Evolutionary conservation across 2,329 filamentous ascomycete species (phyloP).

Genomic region (Cladophialophora immunda): DNA sequence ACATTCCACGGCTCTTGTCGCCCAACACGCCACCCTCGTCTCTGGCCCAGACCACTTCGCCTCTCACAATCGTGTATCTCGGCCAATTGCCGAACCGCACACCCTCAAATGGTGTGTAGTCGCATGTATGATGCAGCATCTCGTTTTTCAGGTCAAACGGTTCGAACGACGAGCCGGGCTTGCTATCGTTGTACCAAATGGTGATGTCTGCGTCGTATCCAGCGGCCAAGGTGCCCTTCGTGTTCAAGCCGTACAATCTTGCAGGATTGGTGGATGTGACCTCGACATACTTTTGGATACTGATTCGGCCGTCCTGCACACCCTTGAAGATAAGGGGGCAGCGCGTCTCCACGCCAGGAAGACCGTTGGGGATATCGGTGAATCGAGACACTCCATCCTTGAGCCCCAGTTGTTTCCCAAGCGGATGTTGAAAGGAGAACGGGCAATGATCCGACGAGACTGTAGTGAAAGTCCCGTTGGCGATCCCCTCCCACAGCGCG

Average conservation of each 20-base stretch:
- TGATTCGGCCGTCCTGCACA: slow-evolving; percentile 31
- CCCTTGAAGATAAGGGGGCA: slow-evolving; percentile 50
- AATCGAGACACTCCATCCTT: slow-evolving; percentile 42
- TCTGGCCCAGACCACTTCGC: slow-evolving; percentile 42
- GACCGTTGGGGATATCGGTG: slow-evolving; percentile 53
- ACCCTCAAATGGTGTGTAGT: slow-evolving; percentile 49
- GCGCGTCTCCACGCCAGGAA: slow-evolving; percentile 54
- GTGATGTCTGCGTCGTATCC: slow-evolving; percentile 55
- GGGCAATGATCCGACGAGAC: slow-evolving; percentile 60
- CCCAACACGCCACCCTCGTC: slow-evolving; percentile 21
- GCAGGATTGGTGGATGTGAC: slow-evolving; percentile 55
- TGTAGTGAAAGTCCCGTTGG: slow-evolving; percentile 63
- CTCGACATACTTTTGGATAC: slow-evolving; percentile 49
- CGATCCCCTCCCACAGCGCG: slow-evolving; percentile 60
- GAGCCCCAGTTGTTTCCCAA: slow-evolving; percentile 47
- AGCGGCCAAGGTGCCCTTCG: slow-evolving; percentile 52
- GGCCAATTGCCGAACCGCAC: slow-evolving; percentile 46
- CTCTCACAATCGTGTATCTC: slow-evolving; percentile 46
- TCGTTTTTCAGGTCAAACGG: slow-evolving; percentile 42
- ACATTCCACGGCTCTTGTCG: slow-evolving; percentile 6
- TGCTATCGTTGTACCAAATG: slow-evolving; percentile 49
- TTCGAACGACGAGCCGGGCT: background rate
- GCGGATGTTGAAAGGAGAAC: slow-evolving; percentile 49
- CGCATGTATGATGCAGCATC: slow-evolving; percentile 46
- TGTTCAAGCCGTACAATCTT: slow-evolving; percentile 53